These are phyloP conservation scores for Penicillium polonicum DNA, from an alignment of 2,329 filamentous ascomycete genomes.

Conservation along the genomic window DNA sequence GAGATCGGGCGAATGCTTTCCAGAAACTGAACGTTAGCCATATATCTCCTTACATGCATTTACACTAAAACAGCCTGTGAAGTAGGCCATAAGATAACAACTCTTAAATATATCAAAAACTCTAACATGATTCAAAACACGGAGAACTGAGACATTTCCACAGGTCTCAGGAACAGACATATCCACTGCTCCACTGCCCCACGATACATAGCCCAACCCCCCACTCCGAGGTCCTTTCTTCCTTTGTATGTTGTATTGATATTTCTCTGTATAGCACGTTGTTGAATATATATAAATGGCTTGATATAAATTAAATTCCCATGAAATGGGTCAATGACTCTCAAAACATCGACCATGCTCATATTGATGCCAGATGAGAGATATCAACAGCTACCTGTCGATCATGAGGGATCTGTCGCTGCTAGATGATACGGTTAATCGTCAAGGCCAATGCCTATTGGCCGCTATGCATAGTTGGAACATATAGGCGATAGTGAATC, in stretches of 20 bases:
- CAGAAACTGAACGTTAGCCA: neutral
- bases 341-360: neutral
- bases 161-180: neutral
- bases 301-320: neutral
- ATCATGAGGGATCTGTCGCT: neutral
- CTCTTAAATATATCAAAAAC: too few relatives aligned
- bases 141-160: neutral
- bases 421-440: neutral
- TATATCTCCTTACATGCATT: neutral
- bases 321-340: neutral
- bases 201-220: neutral
- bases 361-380: neutral
- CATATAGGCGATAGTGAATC: neutral
- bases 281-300: too few relatives aligned
- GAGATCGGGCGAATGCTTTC: neutral
- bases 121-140: neutral
- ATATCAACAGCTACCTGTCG: neutral
- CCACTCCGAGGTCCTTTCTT: neutral
- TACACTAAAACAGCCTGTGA: neutral
- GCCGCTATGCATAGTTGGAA: neutral
- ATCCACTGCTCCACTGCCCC: neutral
- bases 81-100: neutral
- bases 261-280: neutral
- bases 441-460: neutral
- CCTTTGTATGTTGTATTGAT: too few relatives aligned